Base-by-base conservation (phyloP, 148 eudicot species). In the Nepenthes gracilis region DNA sequence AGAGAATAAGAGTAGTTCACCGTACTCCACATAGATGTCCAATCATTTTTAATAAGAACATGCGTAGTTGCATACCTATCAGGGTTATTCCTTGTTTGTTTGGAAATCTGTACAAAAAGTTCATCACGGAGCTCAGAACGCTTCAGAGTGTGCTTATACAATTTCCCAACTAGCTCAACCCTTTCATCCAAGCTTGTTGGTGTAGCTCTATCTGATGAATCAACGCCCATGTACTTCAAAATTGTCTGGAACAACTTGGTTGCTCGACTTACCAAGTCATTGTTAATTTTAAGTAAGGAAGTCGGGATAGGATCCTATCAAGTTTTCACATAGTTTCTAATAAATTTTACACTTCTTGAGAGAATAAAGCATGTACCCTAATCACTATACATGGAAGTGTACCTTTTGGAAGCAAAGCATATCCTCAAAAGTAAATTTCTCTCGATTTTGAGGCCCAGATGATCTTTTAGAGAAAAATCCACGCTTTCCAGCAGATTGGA, bases 351-450 rank as follows among this genome's bases (percentile, higher is more conserved):
- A 13, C 38, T 36, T 55, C 40, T 51, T 43, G 53, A 35, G 1
- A 14, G 8, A 8, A 40, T n/a, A 48, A 40, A 61, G 62, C 43
- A 49, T 38, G 32, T 40, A 67, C 43, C 52, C 35, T 51, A 36
- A 55, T 33, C 43, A 14, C 54, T 33, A 13, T 59, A 23, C 12
- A 69, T 56, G 51, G 45, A 52, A 54, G 59, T 50, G 23, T 78
- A 94, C 99, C 95, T 77, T 94, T 60, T 94, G 99, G 76, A 89
- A 94, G 71, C 95, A 89, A 58, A 94, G 80, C 99, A 94, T 94
- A 63, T 94, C 99, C 82, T 94, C 99, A 75, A 94, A 86, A 55
- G 92, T 84, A 72, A 86, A 86, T 63, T 89, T 94, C 54, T 89
- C 90, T 57, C 92, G 77, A 63, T 63, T 67, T 45, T 89, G 99